These are phyloP conservation scores for Candida silvatica DNA, from an alignment of 805 yeast species.

Conservation along the genomic window DNA sequence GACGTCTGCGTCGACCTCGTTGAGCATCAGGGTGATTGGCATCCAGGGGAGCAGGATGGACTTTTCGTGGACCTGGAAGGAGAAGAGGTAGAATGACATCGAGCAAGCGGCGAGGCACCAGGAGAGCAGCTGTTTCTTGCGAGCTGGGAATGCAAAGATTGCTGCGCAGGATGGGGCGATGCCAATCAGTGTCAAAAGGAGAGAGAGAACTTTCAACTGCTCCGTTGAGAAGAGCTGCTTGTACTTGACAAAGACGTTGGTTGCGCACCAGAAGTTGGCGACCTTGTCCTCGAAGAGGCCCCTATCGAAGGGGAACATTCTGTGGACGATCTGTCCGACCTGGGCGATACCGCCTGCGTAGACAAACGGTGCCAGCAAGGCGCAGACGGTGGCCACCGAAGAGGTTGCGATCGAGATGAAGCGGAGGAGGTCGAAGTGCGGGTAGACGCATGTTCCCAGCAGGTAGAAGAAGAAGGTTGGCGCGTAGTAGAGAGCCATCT, in stretches of 20 bases:
- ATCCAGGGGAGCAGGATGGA: conserved; percentile 80
- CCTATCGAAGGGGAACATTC: conserved; percentile 88
- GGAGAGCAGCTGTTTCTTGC: conserved; percentile 40
- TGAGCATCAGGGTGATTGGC: conserved; percentile 66
- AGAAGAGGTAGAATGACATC: conserved; percentile 80
- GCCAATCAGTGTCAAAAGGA: conserved; percentile 41
- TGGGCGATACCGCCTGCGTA: conserved; percentile 37
- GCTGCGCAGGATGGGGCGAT: conserved; percentile 49
- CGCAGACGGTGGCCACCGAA: conserved; percentile 44
- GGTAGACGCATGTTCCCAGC: conserved; percentile 41
- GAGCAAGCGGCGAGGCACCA: conserved; percentile 81
- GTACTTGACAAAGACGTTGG: conserved; percentile 71
- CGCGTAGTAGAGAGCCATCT: conserved; percentile 90
- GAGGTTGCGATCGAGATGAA: conserved; percentile 56
- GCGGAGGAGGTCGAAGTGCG: conserved; percentile 41
- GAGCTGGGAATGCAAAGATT: conserved; percentile 42
- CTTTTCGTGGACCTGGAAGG: conserved; percentile 96
- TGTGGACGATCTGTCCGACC: conserved; percentile 43
- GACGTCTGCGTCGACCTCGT: conserved; percentile 46
- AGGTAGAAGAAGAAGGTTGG: conserved; percentile 82
- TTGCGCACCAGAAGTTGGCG: conserved; percentile 96
- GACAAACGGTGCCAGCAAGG: conserved; percentile 54
- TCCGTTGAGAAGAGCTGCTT: conserved; percentile 41
- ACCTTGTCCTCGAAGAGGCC: conserved; percentile 97
- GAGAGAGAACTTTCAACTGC: conserved; percentile 52